A percentile compares a stretch with the other conserved stretches of the same genome.
These are phyloP conservation scores for Neonectria punicea DNA, from an alignment of 2,329 filamentous ascomycete genomes.

Conservation along the genomic window DNA sequence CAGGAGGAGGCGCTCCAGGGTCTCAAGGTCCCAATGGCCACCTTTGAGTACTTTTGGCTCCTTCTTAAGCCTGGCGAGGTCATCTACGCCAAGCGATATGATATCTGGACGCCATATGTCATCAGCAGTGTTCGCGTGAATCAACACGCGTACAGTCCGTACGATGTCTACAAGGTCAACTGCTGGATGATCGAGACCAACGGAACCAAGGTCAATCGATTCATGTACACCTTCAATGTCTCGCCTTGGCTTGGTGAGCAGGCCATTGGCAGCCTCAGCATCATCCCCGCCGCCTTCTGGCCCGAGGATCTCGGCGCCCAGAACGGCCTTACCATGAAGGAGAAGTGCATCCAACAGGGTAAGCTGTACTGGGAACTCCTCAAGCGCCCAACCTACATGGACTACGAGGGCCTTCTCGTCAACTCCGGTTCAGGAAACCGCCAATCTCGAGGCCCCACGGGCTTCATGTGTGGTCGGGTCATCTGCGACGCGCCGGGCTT, in stretches of 20 bases:
- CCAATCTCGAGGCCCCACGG: constrained; percentile 45
- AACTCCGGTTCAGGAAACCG: constrained; percentile 42
- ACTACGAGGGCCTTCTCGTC: constrained; percentile 56
- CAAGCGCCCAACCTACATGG: constrained; percentile 57
- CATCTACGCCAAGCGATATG: constrained; percentile 54
- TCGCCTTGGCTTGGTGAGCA: constrained; percentile 56
- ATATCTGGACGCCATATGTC: constrained; percentile 55
- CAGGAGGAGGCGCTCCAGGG: constrained; percentile 55
- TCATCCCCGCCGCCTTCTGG: constrained; percentile 58
- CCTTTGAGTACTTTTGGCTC: constrained; percentile 59
- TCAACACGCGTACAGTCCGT: constrained; percentile 13
- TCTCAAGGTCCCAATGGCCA: constrained; percentile 52
- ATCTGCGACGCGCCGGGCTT: constrained; percentile 57
- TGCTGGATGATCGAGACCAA: constrained; percentile 56
- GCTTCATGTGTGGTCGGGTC: constrained; percentile 54
- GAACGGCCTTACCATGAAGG: constrained; percentile 46
- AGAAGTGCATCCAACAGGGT: constrained; percentile 54
- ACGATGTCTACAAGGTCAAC: constrained; percentile 45
- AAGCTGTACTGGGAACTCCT: constrained; percentile 60
- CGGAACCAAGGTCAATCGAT: constrained; percentile 49
- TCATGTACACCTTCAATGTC: constrained; percentile 51
- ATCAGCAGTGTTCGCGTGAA: constrained; percentile 48
- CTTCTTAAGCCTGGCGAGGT: constrained; percentile 58
- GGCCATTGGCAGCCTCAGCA: constrained; percentile 51
- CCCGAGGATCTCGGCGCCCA: constrained; percentile 49